Evolutionary conservation across 164 flowering plant genomes (phyloP).

Genomic region (Vitis rotundifolia): DNA sequence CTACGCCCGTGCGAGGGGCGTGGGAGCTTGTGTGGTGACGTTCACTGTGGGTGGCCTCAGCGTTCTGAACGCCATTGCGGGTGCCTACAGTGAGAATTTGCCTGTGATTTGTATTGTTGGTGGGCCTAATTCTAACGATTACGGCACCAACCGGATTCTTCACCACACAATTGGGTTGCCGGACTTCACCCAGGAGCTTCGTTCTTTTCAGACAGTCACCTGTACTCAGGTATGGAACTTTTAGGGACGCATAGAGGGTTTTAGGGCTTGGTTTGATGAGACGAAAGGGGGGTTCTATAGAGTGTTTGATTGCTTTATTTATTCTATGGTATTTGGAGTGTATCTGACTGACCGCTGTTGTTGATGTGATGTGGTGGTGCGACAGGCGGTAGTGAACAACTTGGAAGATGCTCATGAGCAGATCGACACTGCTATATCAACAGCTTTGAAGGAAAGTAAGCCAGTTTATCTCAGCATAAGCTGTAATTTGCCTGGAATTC

Average conservation of each 20-base stretch:
- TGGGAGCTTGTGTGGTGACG: conserved; percentile 69
- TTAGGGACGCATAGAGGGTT: too few relatives aligned
- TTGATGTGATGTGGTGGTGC: not conserved
- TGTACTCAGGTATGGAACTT: conserved; percentile 46
- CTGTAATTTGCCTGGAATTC: conserved; percentile 64
- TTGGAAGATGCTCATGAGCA: conserved; percentile 73
- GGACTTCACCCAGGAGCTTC: conserved; percentile 71
- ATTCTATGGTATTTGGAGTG: too few relatives aligned
- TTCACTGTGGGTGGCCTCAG: conserved; percentile 76
- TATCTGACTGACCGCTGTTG: not conserved
- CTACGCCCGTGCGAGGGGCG: conserved; percentile 61
- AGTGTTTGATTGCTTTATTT: too few relatives aligned
- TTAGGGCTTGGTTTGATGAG: too few relatives aligned
- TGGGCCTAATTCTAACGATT: conserved; percentile 71
- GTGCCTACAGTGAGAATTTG: conserved; percentile 73
- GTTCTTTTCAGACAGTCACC: conserved; percentile 63
- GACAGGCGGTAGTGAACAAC: conserved; percentile 66
- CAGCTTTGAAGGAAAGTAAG: conserved; percentile 73
- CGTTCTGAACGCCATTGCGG: conserved; percentile 68
- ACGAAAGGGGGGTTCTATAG: too few relatives aligned
- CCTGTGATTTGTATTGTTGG: conserved; percentile 75
- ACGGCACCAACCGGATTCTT: conserved; percentile 58
- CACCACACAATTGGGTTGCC: conserved; percentile 76
- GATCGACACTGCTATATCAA: conserved; percentile 74
- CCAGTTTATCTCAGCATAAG: conserved; percentile 67